A percentile compares a stretch with the other conserved stretches of the same genome.
Evolutionary conservation across 768 basidiomycete species (phyloP).

Genomic region (Symmetrospora coprosmae): DNA sequence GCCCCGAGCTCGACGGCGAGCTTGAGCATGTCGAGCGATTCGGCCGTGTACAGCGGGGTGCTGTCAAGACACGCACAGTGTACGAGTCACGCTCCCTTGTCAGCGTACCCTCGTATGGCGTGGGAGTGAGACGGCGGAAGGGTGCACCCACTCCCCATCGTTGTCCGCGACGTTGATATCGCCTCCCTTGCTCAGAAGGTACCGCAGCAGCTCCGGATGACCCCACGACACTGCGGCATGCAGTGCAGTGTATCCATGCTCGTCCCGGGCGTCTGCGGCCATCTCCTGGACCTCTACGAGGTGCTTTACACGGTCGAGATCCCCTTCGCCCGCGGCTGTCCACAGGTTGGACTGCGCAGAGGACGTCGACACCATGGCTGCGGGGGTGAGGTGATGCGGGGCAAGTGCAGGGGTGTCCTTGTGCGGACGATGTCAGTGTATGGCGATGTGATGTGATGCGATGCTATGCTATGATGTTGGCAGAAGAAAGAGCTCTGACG

Average conservation of each 20-base stretch:
- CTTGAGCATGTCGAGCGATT: slow-evolving; percentile 36
- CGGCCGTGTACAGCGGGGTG: slow-evolving; percentile 40
- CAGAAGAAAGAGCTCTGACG: too few species aligned
- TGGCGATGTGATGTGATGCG: too few species aligned
- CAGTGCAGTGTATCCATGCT: slow-evolving; percentile 30
- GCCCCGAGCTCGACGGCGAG: slow-evolving; percentile 39
- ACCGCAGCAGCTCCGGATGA: slow-evolving; percentile 38
- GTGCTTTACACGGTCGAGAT: slow-evolving; percentile 37
- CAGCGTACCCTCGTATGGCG: not conserved
- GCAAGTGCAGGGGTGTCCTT: too few species aligned
- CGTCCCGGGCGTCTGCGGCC: slow-evolving; percentile 24
- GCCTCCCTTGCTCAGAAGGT: slow-evolving; percentile 38
- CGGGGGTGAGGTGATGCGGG: too few species aligned
- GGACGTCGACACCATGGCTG: too few species aligned
- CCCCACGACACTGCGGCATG: slow-evolving; percentile 42
- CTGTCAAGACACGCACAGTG: not conserved
- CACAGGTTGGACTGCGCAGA: slow-evolving; percentile 36
- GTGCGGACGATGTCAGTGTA: too few species aligned
- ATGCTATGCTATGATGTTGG: too few species aligned
- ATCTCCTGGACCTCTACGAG: slow-evolving; percentile 1
- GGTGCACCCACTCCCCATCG: slow-evolving; percentile 39
- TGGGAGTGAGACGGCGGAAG: too few species aligned
- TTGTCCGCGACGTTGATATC: slow-evolving; percentile 40
- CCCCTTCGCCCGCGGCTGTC: slow-evolving; percentile 40
- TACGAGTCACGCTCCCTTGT: too few species aligned